Percentiles rank a stretch among this genome's conserved stretches.
Conservation (phyloP, 768 basidiomycete genomes). For the Leccinum truebloodii region DNA sequence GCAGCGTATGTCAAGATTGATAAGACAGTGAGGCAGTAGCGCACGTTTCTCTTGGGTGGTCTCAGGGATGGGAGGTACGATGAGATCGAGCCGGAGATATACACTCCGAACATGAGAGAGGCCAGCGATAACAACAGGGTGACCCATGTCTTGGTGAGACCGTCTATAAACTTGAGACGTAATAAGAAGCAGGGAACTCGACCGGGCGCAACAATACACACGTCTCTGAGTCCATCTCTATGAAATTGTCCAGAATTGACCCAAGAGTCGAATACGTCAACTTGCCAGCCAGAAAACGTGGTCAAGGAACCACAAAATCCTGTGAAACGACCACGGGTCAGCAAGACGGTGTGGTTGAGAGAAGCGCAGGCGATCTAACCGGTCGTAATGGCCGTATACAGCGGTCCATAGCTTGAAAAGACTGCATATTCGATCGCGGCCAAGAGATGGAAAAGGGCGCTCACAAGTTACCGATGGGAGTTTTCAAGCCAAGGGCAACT, state of each 20-base stretch:
- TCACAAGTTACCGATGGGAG: conserved; percentile 74
- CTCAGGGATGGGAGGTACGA: conserved; percentile 43
- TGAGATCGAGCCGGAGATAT: conserved; percentile 48
- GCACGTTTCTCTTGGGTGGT: conserved; percentile 45
- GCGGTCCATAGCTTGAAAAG: conserved; percentile 70
- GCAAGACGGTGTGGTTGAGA: not conserved
- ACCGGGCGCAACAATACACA: conserved; percentile 37
- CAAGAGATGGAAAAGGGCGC: conserved; percentile 30
- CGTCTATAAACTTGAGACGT: conserved; percentile 75
- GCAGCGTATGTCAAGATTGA: conserved; percentile 72
- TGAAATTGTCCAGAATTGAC: conserved; percentile 58
- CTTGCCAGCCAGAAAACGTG: conserved; percentile 95
- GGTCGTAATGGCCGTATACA: conserved; percentile 88
- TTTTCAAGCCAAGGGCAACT: conserved; percentile 65
- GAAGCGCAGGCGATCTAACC: conserved; percentile 43
- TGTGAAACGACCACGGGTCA: conserved; percentile 24
- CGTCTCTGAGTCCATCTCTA: conserved; percentile 70
- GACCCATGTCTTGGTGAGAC: conserved; percentile 74
- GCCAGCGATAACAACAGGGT: conserved; percentile 77
- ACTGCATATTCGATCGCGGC: conserved; percentile 10
- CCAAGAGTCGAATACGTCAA: conserved; percentile 86
- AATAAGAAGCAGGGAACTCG: conserved; percentile 4
- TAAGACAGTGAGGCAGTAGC: conserved; percentile 52
- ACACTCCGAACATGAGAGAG: conserved; percentile 74
- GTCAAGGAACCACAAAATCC: conserved; percentile 97